Evolutionary conservation across 306 rosid species (phyloP), one percentile per base, ranked within the genome.

Genomic region (Ziziphus jujuba): DNA sequence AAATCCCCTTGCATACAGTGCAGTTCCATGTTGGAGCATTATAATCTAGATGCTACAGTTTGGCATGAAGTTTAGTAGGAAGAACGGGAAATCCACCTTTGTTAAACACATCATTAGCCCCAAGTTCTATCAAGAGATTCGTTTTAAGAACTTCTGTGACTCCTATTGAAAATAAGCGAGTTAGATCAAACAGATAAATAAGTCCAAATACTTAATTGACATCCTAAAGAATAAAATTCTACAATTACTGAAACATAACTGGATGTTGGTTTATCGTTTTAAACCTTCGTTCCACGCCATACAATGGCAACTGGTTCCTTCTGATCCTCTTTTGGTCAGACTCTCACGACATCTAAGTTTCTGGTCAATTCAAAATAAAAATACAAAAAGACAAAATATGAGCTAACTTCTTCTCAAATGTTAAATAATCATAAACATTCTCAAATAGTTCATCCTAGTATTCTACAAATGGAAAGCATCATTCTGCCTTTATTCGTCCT

Each of bases 231-330:
- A 73, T 72, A 66, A 22, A 72, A 83, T 58, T 55, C 48, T 53
- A 64, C 50, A 56, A 74, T 53, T 67, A 22, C 40, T 74, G 69
- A 57, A 48, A 69, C 93, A 71, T 90, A 83, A 90, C 98, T 88
- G 97, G 96, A 77, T 93, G 97, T 66, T 93, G 87, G 75, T 93
- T 93, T 83, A 93, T 90, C 82, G 97, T 90, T 77, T 90, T 89
- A 75, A 88, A 88, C 81, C 89, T 86, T 77, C 97, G 90, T 71
- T 88, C 91, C 80, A 93, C 91, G 50, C 87, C 91, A 77, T 81
- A 93, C 19, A 88, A 80, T 53, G 97, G 90, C 77, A 84, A 59
- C 72, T 93, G 98, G 34, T 78, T 84, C 87, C 97, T 82, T 75
- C 74, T 82, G 19, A 84, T 64, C 65, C 89, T 80, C 67, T 87